These are phyloP conservation scores for Pseudogymnoascus sp. DNA, from an alignment of 2,329 filamentous ascomycete species.

Conservation along the genomic window DNA sequence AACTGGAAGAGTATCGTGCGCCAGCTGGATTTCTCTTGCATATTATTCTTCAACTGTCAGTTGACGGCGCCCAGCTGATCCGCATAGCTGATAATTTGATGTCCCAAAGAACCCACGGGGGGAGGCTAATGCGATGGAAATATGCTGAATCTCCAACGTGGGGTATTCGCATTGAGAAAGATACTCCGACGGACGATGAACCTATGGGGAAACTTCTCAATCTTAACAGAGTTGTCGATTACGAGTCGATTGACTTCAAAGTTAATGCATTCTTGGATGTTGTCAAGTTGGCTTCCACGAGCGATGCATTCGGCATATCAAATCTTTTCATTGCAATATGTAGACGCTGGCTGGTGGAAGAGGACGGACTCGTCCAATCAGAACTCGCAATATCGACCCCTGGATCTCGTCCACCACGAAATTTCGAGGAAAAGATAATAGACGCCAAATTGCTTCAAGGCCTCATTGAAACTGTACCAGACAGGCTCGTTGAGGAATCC, in stretches of 20 bases:
- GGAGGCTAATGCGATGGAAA: slow-evolving; percentile 38
- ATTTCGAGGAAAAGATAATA: slow-evolving; percentile 41
- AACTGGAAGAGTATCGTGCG: slow-evolving; percentile 32
- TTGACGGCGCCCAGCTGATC: slow-evolving; percentile 40
- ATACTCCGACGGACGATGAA: neutral
- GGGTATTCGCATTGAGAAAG: slow-evolving; percentile 41
- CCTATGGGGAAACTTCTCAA: slow-evolving; percentile 7
- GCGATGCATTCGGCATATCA: slow-evolving; percentile 39
- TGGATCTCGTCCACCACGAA: slow-evolving; percentile 14
- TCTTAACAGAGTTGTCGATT: slow-evolving; percentile 9
- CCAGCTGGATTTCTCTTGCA: slow-evolving; percentile 44
- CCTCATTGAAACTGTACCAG: slow-evolving; percentile 54
- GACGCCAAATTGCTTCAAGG: slow-evolving; percentile 56
- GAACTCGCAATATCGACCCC: slow-evolving; percentile 18
- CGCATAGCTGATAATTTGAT: slow-evolving; percentile 45
- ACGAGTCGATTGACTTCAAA: slow-evolving; percentile 37
- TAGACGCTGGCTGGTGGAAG: slow-evolving; percentile 43
- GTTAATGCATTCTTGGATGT: slow-evolving; percentile 40
- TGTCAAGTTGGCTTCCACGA: slow-evolving; percentile 31
- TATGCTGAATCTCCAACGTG: slow-evolving; percentile 39
- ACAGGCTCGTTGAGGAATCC: slow-evolving; percentile 55
- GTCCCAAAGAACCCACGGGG: slow-evolving; percentile 38
- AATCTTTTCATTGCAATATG: slow-evolving; percentile 52
- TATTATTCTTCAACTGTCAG: slow-evolving; percentile 49
- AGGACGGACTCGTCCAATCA: slow-evolving; percentile 10